Conservation (phyloP, 2,329 filamentous ascomycete genomes). For the Fusarium cicatricum region DNA sequence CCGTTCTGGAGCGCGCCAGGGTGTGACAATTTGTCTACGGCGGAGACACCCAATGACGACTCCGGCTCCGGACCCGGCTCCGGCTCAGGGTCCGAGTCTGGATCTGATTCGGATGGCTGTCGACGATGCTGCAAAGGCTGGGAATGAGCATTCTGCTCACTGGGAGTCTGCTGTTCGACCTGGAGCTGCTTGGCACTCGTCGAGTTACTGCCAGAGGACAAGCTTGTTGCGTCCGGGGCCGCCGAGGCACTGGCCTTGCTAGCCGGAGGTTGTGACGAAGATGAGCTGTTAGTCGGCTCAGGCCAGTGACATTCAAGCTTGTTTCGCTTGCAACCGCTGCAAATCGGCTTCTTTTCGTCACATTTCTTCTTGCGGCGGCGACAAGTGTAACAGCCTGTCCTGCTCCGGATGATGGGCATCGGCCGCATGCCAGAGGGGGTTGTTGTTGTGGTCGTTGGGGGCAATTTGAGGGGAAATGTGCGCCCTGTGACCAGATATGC, state of each 20-base stretch:
- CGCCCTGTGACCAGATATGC: background rate
- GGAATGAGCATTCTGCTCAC: slow-evolving; percentile 12
- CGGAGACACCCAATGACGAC: slow-evolving; percentile 12
- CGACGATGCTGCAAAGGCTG: slow-evolving; percentile 13
- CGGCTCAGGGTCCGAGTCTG: slow-evolving; percentile 25
- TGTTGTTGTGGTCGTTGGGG: slow-evolving; percentile 4
- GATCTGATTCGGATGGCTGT: slow-evolving; percentile 1
- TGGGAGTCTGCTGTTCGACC: background rate
- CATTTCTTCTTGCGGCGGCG: slow-evolving; percentile 63
- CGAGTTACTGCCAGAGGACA: slow-evolving; percentile 19
- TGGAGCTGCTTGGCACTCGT: slow-evolving; percentile 8
- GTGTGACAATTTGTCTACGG: slow-evolving; percentile 9
- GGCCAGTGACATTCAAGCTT: slow-evolving; percentile 62
- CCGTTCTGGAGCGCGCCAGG: slow-evolving; percentile 16
- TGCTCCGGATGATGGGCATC: slow-evolving; percentile 48
- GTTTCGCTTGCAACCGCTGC: slow-evolving; percentile 61
- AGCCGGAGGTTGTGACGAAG: slow-evolving; percentile 19
- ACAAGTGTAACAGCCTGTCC: slow-evolving; percentile 58
- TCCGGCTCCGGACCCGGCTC: slow-evolving; percentile 24
- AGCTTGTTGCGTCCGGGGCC: slow-evolving; percentile 5
- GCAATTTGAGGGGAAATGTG: background rate
- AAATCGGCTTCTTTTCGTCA: slow-evolving; percentile 61
- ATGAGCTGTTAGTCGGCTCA: slow-evolving; percentile 28
- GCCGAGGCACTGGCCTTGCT: slow-evolving; percentile 7
- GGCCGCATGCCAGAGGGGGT: slow-evolving; percentile 39